Conservation (phyloP, 2,329 filamentous ascomycete genomes). For the Fusarium napiforme region DNA sequence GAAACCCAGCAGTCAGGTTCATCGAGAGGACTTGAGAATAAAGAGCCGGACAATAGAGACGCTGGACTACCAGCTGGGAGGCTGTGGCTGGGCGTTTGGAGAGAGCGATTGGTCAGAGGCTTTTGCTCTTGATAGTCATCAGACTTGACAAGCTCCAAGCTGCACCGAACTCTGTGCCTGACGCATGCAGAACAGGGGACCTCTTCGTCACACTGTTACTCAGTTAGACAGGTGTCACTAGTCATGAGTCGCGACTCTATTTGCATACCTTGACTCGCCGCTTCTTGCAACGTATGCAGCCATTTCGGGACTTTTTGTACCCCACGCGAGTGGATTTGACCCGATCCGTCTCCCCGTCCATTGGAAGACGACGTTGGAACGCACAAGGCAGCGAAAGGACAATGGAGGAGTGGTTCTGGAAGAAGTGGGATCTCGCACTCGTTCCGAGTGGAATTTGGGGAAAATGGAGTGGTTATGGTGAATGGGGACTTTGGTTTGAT, state of each 20-base stretch:
- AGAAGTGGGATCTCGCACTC: slow-evolving; percentile 9
- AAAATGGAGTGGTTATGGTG: neutral
- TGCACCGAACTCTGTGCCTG: slow-evolving; percentile 23
- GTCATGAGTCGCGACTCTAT: neutral
- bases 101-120: neutral
- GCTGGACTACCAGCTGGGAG: neutral
- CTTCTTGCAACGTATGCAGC: slow-evolving; percentile 27
- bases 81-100: slow-evolving; percentile 1
- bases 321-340: slow-evolving; percentile 17
- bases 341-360: slow-evolving; percentile 1
- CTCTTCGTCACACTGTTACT: slow-evolving; percentile 18
- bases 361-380: neutral
- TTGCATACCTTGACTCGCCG: slow-evolving; percentile 18
- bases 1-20: slow-evolving; percentile 28
- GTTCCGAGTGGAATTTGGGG: slow-evolving; percentile 7
- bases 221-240: neutral
- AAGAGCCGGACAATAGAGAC: slow-evolving; percentile 10
- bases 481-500: neutral
- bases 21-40: neutral
- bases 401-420: neutral
- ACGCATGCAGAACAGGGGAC: slow-evolving; percentile 25
- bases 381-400: neutral
- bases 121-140: neutral
- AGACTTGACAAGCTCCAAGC: slow-evolving; percentile 7
- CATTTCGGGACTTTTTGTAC: slow-evolving; percentile 36